Conservation (phyloP, 148 eudicot species). For the Salicornia ramosissima region DNA sequence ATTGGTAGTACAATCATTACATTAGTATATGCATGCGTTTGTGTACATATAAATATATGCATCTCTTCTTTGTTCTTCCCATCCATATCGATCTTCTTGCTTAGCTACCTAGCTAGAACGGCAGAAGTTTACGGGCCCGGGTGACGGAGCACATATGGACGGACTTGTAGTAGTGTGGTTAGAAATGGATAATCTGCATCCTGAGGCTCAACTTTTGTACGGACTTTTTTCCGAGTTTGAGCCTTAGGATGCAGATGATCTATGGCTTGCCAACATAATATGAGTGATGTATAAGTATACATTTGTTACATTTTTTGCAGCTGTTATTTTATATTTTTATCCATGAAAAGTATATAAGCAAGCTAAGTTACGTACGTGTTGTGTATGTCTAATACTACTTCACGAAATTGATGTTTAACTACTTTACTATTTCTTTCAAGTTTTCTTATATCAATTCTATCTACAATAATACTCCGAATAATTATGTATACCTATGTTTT, state of each 20-base stretch:
- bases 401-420: too few species aligned
- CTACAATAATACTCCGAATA: too few species aligned
- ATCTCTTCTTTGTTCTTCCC: not conserved
- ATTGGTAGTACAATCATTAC: not conserved
- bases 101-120: not conserved
- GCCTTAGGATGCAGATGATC: conserved; percentile 60
- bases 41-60: too few species aligned
- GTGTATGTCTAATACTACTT: too few species aligned
- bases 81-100: not conserved
- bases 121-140: not conserved
- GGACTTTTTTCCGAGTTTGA: conserved; percentile 19
- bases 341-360: too few species aligned
- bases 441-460: too few species aligned
- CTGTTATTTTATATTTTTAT: too few species aligned
- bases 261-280: conserved; percentile 32
- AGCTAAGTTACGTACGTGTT: too few species aligned
- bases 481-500: too few species aligned
- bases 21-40: not conserved
- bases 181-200: conserved; percentile 24
- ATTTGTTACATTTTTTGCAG: too few species aligned
- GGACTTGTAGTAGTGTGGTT: not conserved
- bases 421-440: too few species aligned
- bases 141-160: not conserved
- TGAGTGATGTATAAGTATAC: not conserved
- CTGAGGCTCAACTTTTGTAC: conserved; percentile 9